phyloP scores from a whole-genome alignment of 768 basidiomycete genomes.

The Leccinum broughii region DNA sequence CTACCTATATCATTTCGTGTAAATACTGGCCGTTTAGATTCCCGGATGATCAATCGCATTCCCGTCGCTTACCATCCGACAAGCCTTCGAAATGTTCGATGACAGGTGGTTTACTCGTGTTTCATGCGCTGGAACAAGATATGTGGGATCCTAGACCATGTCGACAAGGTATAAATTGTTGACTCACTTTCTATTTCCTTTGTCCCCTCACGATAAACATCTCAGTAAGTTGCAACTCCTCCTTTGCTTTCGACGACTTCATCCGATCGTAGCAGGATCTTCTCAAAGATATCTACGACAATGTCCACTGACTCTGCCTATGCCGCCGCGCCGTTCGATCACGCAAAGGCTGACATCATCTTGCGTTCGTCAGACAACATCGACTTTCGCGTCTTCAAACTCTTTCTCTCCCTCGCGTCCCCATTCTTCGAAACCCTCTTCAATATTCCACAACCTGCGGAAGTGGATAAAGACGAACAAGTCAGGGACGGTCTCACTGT shows the following conservation, averaged over 20 bases:
- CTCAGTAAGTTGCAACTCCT: background rate
- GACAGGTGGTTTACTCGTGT: background rate
- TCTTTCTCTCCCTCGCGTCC: conserved; percentile 36
- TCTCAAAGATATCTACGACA: background rate
- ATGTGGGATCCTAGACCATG: background rate
- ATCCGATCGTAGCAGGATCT: background rate
- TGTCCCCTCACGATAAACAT: background rate
- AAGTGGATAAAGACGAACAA: conserved; percentile 9
- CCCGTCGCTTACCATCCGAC: background rate
- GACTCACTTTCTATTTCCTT: background rate
- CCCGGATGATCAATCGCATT: background rate
- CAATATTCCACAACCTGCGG: conserved; percentile 27
- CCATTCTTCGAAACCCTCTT: conserved; percentile 37
- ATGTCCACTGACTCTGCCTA: background rate
- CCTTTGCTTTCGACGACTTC: background rate
- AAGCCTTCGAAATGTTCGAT: background rate
- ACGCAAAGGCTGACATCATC: conserved; percentile 25
- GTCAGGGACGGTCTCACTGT: conserved; percentile 22
- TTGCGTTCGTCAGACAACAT: conserved; percentile 29
- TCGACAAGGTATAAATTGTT: background rate
- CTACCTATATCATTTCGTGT: background rate
- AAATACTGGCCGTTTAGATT: background rate
- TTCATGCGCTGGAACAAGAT: background rate
- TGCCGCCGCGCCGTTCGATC: conserved; percentile 24
- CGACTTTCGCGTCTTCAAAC: conserved; percentile 34